Evolutionary conservation across 2,329 filamentous ascomycete genomes (phyloP), one percentile per base, ranked within the genome.

Genomic region (Septoria petroselini): DNA sequence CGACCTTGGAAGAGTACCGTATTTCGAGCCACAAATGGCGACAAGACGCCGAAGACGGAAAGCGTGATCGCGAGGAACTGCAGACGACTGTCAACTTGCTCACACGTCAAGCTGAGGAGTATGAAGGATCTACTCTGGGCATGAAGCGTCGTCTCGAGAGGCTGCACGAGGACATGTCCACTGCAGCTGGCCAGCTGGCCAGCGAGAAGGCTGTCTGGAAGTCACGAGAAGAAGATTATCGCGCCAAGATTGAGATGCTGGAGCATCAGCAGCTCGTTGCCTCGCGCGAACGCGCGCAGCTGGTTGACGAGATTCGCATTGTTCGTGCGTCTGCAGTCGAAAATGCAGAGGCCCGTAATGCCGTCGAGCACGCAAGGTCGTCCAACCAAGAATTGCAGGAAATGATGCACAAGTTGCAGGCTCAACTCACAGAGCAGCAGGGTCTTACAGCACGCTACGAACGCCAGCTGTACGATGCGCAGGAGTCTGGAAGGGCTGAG

Each of bases 101-200:
- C 48, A 82, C 84, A 54, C 91, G 95, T 71, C 91, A 89, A 63
- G 83, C 91, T 64, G 83, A 85, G 56, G 80, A 94, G 52, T 85
- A 90, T 50, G 88, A 95, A 66, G 83, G 79, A 23, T 62, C 63
- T 14, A 57, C 61, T 4, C 54, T 43, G 27, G 45, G 55, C 53
- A 91, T 94, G 80, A 85, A 89, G 58, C 76, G 77, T 66, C 95
- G 93, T 70, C 86, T 96, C 63, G 82, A 91, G 60, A 83, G 83
- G 52, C 75, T 98, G 31, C 91, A 97, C 69, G 81, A 89, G 56
- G 89, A 96, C 60, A 91, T 97, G 85, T 80, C 83, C 25, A 76
- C 76, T 48, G 87, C 89, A 41, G 84, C 88, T 45, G 82, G 82
- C 39, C 85, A 95, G 54, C 83, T 96, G 54, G 83, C 86, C 17